Conservation (phyloP, 139 green algal species). For the Coelastrella sp. region DNA sequence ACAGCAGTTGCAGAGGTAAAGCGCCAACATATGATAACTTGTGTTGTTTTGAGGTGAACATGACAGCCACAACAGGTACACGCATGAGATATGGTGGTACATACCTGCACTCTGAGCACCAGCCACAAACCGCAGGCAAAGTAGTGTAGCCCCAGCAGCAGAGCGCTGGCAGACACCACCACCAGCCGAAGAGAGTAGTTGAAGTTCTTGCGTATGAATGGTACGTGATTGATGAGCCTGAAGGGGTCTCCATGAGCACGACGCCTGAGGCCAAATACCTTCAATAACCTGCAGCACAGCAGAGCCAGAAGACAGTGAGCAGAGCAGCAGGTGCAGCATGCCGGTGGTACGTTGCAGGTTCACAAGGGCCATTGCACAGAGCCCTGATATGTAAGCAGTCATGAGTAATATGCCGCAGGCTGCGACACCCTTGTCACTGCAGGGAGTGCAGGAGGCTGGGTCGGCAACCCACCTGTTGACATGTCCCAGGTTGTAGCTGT, state of each 20-base stretch:
- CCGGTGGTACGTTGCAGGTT: no score
- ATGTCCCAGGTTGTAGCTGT: constrained; percentile 32
- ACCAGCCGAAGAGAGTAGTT: constrained; percentile 46
- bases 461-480: constrained; percentile 23
- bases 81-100: no score
- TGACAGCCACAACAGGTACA: neutral
- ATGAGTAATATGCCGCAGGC: no score
- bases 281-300: constrained; percentile 7
- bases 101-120: constrained; percentile 31
- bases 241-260: constrained; percentile 41
- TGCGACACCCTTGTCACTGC: no score
- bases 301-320: neutral
- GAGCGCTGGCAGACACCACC: constrained; percentile 5
- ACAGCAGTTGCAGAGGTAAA: neutral
- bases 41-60: neutral
- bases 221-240: constrained; percentile 8
- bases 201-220: constrained; percentile 11
- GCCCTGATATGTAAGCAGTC: no score
- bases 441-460: no score
- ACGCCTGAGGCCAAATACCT: constrained; percentile 21
- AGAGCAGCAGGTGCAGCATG: neutral
- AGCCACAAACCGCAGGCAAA: constrained; percentile 41
- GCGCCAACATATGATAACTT: neutral
- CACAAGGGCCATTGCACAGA: no score
- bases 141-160: constrained; percentile 40